Conservation (phyloP, 2,329 filamentous ascomycete species). For the Neoascochyta sp. region DNA sequence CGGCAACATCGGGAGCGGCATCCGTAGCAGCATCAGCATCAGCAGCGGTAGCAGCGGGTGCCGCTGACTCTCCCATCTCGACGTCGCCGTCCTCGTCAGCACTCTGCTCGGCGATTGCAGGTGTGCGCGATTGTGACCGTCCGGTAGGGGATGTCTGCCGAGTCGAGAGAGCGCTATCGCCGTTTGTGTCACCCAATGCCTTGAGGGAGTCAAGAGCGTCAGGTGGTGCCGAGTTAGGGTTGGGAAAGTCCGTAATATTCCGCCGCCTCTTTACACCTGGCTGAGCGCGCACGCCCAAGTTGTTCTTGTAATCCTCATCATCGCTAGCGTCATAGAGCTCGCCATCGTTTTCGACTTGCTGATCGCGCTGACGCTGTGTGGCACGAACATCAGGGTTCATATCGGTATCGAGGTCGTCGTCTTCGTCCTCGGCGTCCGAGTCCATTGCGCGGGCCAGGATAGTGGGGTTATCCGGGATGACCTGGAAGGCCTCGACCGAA, state of each 20-base stretch:
- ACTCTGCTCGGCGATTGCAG: constrained; percentile 18
- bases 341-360: constrained; percentile 69
- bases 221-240: constrained; percentile 46
- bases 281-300: constrained; percentile 66
- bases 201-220: constrained; percentile 26
- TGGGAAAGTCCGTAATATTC: constrained; percentile 61
- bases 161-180: constrained; percentile 28
- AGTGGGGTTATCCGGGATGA: constrained; percentile 55
- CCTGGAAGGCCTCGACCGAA: constrained; percentile 47
- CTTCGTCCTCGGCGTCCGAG: constrained; percentile 61
- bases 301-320: constrained; percentile 73
- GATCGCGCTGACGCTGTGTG: constrained; percentile 79
- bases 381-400: constrained; percentile 78
- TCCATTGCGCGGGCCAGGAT: constrained; percentile 54
- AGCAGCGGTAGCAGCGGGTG: constrained; percentile 11
- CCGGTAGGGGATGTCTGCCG: constrained; percentile 25
- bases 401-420: constrained; percentile 73
- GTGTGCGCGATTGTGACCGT: constrained; percentile 27
- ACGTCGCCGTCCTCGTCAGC: constrained; percentile 37
- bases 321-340: constrained; percentile 75
- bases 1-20: no score
- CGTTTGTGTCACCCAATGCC: constrained; percentile 27
- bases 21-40: no score
- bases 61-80: constrained; percentile 32
- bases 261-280: constrained; percentile 48